Evolutionary conservation across 371 early-diverging fungal genomes (phyloP).

Genomic region (Cokeromyces recurvatus): DNA sequence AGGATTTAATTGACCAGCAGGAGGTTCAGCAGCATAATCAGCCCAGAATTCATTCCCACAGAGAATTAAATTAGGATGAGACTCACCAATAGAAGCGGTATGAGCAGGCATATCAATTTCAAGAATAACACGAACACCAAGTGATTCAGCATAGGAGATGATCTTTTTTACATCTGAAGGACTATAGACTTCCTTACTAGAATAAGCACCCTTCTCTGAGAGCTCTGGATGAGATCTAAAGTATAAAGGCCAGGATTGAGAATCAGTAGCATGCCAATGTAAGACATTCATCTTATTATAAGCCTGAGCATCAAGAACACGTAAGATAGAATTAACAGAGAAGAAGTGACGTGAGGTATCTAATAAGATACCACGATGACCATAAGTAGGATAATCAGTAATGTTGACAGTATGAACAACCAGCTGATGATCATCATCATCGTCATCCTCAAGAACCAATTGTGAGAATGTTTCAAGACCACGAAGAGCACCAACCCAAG

Average conservation of each 20-base stretch:
- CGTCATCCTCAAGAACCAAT: conserved; percentile 44
- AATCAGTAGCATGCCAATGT: conserved; percentile 82
- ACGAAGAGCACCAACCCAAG: conserved; percentile 78
- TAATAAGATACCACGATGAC: conserved; percentile 71
- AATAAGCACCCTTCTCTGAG: conserved; percentile 62
- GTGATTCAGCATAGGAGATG: conserved; percentile 59
- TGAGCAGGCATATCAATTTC: conserved; percentile 85
- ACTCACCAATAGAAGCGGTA: conserved; percentile 42
- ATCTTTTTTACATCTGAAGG: conserved; percentile 55
- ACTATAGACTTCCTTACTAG: conserved; percentile 50
- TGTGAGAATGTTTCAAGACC: conserved; percentile 77
- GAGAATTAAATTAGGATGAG: conserved; percentile 46
- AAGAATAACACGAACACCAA: conserved; percentile 76
- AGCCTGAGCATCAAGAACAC: conserved; percentile 71
- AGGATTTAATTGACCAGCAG: conserved; percentile 74
- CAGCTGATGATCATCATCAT: conserved; percentile 20
- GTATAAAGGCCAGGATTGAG: conserved; percentile 73
- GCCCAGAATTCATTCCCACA: conserved; percentile 48
- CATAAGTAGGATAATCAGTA: conserved; percentile 60
- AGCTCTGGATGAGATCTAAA: conserved; percentile 62
- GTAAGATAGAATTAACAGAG: conserved; percentile 51
- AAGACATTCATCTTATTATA: conserved; percentile 78
- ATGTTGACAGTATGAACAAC: conserved; percentile 54
- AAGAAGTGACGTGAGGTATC: conserved; percentile 79
- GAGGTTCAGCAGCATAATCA: conserved; percentile 60